Conservation (phyloP, 1,284 basidiomycete species). For the Trichosporon coremiiforme region DNA sequence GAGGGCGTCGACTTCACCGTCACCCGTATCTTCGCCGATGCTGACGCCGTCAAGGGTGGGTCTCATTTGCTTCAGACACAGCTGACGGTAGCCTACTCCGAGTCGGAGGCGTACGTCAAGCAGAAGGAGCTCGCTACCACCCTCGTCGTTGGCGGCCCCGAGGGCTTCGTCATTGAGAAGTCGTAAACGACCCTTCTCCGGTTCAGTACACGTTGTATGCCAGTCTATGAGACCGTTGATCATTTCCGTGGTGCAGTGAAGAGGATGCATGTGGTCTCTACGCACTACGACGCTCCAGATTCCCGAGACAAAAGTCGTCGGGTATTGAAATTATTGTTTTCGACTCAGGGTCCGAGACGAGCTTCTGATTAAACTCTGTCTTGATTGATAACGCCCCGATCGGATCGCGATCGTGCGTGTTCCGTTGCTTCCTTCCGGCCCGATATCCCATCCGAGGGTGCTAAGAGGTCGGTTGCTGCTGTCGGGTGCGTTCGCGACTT, state of each 20-base stretch:
- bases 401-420: neutral
- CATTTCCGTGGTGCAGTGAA: neutral
- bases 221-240: neutral
- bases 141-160: neutral
- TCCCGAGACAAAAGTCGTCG: neutral
- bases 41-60: neutral
- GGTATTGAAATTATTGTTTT: neutral
- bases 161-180: constrained; percentile 6
- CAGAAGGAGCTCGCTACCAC: neutral
- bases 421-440: neutral
- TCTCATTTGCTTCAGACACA: too few species aligned
- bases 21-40: constrained; percentile 1
- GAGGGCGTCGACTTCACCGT: constrained; percentile 10
- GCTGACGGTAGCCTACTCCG: neutral
- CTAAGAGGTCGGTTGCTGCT: neutral
- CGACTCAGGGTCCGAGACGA: neutral
- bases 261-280: neutral
- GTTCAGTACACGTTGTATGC: neutral
- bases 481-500: too few species aligned
- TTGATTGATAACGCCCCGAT: neutral
- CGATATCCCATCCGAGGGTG: neutral
- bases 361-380: neutral
- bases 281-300: neutral
- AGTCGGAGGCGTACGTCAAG: neutral
- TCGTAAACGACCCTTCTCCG: neutral